phyloP scores from a whole-genome alignment of 306 rosid species.

The Pueraria montana region DNA sequence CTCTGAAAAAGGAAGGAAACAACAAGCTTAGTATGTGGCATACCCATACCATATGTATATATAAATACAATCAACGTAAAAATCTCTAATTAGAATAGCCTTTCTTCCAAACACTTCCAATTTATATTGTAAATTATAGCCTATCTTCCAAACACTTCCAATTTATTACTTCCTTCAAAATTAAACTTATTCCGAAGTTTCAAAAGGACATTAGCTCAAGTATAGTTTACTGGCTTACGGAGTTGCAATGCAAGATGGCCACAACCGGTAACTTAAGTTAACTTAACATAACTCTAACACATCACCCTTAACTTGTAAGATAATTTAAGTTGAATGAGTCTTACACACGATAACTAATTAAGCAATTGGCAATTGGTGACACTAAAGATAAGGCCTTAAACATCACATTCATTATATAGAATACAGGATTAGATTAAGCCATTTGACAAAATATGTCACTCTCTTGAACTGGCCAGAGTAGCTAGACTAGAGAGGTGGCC shows the following conservation, averaged over 20 bases:
- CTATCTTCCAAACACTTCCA: too few relatives aligned
- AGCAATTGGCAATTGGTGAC: not conserved
- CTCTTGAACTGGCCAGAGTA: conserved; percentile 41
- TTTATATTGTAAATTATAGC: too few relatives aligned
- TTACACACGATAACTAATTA: not conserved
- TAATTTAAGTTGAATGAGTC: not conserved
- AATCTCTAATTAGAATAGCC: too few relatives aligned
- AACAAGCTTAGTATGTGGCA: not conserved
- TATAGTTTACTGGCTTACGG: not conserved
- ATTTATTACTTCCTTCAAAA: too few relatives aligned
- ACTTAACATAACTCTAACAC: too few relatives aligned
- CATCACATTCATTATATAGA: not conserved
- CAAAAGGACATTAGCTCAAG: too few relatives aligned
- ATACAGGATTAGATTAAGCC: conserved; percentile 20
- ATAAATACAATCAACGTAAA: too few relatives aligned
- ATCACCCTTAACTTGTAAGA: not conserved
- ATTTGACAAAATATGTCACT: not conserved
- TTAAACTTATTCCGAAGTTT: too few relatives aligned
- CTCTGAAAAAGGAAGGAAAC: not conserved
- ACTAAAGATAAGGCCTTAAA: not conserved
- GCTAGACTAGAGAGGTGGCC: not conserved
- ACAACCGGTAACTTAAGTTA: not conserved
- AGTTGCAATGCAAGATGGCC: not conserved
- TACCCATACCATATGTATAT: too few relatives aligned
- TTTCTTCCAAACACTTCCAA: too few relatives aligned